Evolutionary conservation across 2,329 filamentous ascomycete species (phyloP).

Genomic region (Calonectria hongkongensis): DNA sequence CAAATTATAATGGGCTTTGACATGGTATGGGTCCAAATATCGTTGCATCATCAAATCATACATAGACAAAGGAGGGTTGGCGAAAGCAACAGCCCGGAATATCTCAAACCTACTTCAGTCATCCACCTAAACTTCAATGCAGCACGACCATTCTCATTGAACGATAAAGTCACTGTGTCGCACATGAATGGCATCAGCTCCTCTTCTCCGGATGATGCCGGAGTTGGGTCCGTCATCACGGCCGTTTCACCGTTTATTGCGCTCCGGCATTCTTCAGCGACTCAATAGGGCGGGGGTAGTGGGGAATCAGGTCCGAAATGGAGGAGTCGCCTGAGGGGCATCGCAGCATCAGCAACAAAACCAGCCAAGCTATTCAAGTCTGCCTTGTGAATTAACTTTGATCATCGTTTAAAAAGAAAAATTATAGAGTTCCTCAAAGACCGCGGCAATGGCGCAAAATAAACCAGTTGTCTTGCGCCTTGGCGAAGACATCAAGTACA

Average conservation of each 20-base stretch:
- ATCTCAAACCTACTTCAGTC: neutral
- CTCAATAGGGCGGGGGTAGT: slow-evolving; percentile 3
- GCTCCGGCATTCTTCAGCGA: slow-evolving; percentile 10
- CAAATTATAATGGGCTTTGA: neutral
- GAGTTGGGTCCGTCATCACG: slow-evolving; percentile 26
- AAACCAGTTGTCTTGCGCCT: slow-evolving; percentile 54
- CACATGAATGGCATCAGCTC: neutral
- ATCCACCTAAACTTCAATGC: neutral
- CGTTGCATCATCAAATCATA: neutral
- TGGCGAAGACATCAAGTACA: slow-evolving; percentile 69
- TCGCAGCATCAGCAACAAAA: slow-evolving; percentile 11
- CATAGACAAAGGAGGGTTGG: neutral
- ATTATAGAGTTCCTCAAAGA: neutral
- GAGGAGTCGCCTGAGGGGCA: slow-evolving; percentile 21
- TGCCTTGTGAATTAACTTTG: too few species aligned
- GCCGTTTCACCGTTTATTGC: slow-evolving; percentile 13
- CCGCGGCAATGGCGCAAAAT: slow-evolving; percentile 34
- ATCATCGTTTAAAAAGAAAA: neutral
- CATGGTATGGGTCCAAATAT: neutral
- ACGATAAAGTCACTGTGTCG: neutral
- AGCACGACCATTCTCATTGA: neutral
- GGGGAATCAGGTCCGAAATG: slow-evolving; percentile 15
- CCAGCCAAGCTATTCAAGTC: neutral
- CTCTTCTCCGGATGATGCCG: neutral
- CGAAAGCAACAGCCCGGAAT: too few species aligned